Evolutionary conservation across 176 grass and related monocot genomes (phyloP).

Genomic region (Aegilops umbellulata): DNA sequence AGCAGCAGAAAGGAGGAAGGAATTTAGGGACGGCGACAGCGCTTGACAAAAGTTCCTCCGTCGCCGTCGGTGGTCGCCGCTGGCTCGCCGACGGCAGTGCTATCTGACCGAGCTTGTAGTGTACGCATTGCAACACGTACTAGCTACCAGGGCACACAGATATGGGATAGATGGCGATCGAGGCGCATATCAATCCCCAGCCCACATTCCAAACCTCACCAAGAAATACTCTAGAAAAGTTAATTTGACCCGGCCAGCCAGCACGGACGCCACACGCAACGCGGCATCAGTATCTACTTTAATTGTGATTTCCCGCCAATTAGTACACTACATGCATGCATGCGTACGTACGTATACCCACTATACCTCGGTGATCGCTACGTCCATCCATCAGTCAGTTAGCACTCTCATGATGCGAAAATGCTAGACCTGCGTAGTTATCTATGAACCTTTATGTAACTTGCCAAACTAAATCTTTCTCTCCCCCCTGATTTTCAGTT

Average conservation of each 20-base stretch:
- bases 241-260: not conserved
- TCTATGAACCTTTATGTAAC: no score
- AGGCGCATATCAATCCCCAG: not conserved
- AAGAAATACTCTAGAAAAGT: not conserved
- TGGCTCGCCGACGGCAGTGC: no score
- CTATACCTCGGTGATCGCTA: not conserved
- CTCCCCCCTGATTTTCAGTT: no score
- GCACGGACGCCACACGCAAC: not conserved
- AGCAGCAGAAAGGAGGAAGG: no score
- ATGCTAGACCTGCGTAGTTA: no score
- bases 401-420: not conserved
- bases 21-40: not conserved
- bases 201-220: conserved; percentile 13
- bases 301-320: no score
- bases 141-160: no score
- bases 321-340: no score
- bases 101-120: not conserved
- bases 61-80: not conserved
- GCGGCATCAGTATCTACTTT: no score
- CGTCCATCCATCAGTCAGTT: not conserved
- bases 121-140: conserved; percentile 34
- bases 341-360: not conserved
- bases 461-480: no score
- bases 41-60: not conserved
- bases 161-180: not conserved